phyloP scores from a whole-genome alignment of 2,329 filamentous ascomycete genomes.

The Pseudogymnoascus sp. region DNA sequence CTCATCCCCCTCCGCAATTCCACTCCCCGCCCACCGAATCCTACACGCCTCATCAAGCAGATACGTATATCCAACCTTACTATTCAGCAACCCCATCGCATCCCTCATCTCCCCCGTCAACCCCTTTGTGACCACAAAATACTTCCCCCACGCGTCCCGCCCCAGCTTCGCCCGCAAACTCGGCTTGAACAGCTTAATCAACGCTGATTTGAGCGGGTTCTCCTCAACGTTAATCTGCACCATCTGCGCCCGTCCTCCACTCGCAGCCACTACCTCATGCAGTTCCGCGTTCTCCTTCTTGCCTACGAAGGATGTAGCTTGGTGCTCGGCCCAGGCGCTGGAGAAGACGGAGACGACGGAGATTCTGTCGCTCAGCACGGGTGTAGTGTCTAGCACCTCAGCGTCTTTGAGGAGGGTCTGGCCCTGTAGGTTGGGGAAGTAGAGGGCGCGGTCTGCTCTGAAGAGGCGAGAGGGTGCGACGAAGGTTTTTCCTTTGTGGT shows the following conservation, averaged over 20 bases:
- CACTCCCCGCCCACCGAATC: conserved; percentile 92
- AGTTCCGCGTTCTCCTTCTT: conserved; percentile 63
- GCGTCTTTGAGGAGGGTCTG: conserved; percentile 60
- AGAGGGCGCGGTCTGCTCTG: conserved; percentile 73
- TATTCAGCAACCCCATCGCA: conserved; percentile 69
- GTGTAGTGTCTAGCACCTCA: conserved; percentile 63
- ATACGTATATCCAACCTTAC: conserved; percentile 81
- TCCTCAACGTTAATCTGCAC: conserved; percentile 88
- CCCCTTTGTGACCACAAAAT: conserved; percentile 55
- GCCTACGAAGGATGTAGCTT: conserved; percentile 67
- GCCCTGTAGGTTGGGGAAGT: conserved; percentile 88
- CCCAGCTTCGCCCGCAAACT: conserved; percentile 45
- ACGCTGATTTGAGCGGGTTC: conserved; percentile 60
- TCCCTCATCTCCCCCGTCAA: conserved; percentile 57
- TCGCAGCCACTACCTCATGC: conserved; percentile 51
- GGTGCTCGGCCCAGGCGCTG: conserved; percentile 77
- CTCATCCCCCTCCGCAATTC: conserved; percentile 59
- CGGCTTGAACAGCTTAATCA: conserved; percentile 52
- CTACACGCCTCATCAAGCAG: conserved; percentile 80
- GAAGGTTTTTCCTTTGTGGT: conserved; percentile 88
- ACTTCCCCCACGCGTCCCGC: conserved; percentile 50
- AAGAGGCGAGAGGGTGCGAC: conserved; percentile 79
- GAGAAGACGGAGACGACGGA: conserved; percentile 77
- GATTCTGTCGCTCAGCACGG: conserved; percentile 64
- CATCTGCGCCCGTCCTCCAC: conserved; percentile 57